phyloP scores from a whole-genome alignment of 495 filamentous ascomycete genomes.

The Achaetomiella virescens region DNA sequence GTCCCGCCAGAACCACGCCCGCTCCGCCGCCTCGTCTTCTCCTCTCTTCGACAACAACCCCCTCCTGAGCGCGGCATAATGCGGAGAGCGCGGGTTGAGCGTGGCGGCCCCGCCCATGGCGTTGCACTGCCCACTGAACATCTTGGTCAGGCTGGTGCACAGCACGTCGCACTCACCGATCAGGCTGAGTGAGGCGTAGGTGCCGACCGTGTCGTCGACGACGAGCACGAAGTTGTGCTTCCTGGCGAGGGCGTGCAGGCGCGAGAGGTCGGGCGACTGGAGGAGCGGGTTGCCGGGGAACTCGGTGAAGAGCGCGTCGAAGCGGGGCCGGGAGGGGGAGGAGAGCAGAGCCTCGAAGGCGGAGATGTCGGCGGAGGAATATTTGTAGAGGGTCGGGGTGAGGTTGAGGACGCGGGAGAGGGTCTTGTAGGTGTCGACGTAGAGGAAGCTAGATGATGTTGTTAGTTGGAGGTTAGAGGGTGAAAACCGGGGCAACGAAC shows the following conservation, averaged over 20 bases:
- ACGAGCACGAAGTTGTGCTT: constrained; percentile 11
- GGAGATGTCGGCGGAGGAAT: background rate
- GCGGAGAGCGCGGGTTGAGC: background rate
- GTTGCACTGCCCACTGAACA: constrained; percentile 25
- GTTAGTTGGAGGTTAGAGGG: background rate
- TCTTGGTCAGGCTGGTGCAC: constrained; percentile 27
- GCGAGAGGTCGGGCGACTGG: constrained; percentile 12
- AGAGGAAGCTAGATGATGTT: constrained; percentile 17
- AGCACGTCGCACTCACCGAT: constrained; percentile 15
- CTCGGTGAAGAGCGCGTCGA: constrained; percentile 21
- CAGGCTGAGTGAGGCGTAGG: constrained; percentile 11
- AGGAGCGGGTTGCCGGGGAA: constrained; percentile 29
- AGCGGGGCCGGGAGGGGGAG: background rate
- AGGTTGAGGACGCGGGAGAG: constrained; percentile 8
- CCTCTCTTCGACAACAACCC: background rate
- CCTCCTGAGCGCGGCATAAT: background rate
- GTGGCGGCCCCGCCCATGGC: constrained; percentile 23
- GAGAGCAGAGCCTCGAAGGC: background rate
- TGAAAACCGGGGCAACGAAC: background rate
- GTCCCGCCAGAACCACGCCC: constrained; percentile 20
- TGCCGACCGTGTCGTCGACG: constrained; percentile 29
- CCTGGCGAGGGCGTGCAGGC: background rate
- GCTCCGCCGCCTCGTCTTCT: background rate
- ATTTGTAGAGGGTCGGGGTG: background rate
- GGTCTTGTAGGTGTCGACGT: constrained; percentile 27